Base-by-base conservation (phyloP, 352 stramenopile species). In the Phytopythium mirpurense region DNA sequence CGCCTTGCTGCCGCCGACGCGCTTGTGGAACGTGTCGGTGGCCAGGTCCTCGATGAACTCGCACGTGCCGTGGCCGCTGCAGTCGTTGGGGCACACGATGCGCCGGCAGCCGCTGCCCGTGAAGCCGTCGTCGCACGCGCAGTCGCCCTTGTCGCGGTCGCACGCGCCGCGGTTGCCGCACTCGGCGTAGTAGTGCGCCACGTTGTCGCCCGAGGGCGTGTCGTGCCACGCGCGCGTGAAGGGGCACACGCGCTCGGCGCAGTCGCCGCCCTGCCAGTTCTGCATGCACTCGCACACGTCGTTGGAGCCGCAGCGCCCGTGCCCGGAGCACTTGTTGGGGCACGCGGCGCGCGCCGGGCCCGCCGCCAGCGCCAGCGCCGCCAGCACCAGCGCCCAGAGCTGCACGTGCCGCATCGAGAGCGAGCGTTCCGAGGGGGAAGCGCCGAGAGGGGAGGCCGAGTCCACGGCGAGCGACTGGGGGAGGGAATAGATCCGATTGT, bases 161-260 rank as follows among this genome's bases (percentile, higher is more conserved):
- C 90, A 98, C 47, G 97, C 62, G 19, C 93, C 93, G 59, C 96
- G 96, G 74, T 97, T 97, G 37, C 83, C 93, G 66, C 93, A 98
- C 61, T 98, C 88, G 67, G 89, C 84, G 66, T 98, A 97, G 63
- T 92, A 95, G 62, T 97, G 90, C 10, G 82, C 92, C 34, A 88
- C 75, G 52, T 71, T 31, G 73, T 98, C 95, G 11, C 95, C 95
- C 55, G 88, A 91, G 23, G 93, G 92, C 19, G 86, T 96, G 67
- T 98, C 93, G 9, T 95, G 79, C 59, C 96, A 88, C 1, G 94
- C 83, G 27, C 77, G 82, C 47, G 84, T 87, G 51, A 92, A 97
- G 2, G 70, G 76, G 51, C 90, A 97, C 29, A 86, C 89, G 54
- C 79, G 82, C 40, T 92, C 74, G 34, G 77, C 61, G 59, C 85